These are phyloP conservation scores for Sphenostylis stenocarpa DNA, from an alignment of 306 rosid species.

Conservation along the genomic window DNA sequence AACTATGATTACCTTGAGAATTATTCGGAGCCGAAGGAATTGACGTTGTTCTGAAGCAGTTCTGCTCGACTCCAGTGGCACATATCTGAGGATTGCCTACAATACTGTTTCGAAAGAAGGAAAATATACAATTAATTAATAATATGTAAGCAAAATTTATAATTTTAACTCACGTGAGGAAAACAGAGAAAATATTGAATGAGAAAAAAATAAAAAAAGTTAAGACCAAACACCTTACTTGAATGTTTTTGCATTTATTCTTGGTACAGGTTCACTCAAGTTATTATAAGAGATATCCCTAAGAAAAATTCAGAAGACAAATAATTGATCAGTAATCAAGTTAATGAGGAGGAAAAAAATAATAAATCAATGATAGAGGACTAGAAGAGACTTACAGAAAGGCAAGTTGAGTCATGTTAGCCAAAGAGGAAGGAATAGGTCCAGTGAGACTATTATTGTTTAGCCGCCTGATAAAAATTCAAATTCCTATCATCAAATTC, in stretches of 20 bases:
- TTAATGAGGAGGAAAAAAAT: not conserved
- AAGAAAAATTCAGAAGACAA: slow-evolving; percentile 25
- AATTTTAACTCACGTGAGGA: not conserved
- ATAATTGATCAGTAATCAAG: slow-evolving; percentile 10
- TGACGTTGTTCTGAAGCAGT: slow-evolving; percentile 56
- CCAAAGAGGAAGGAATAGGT: slow-evolving; percentile 76
- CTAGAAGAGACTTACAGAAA: slow-evolving; percentile 62
- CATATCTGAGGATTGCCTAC: slow-evolving; percentile 86
- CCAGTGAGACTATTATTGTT: slow-evolving; percentile 81
- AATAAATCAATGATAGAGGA: slow-evolving; percentile 5
- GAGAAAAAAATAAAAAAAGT: not conserved
- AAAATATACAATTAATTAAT: slow-evolving; percentile 12
- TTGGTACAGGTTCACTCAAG: slow-evolving; percentile 83
- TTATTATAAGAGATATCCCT: slow-evolving; percentile 91
- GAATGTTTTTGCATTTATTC: slow-evolving; percentile 69
- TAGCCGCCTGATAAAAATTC: slow-evolving; percentile 66
- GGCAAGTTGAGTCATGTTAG: slow-evolving; percentile 71
- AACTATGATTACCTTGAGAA: slow-evolving; percentile 63
- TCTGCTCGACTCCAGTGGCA: slow-evolving; percentile 51
- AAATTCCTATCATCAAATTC: slow-evolving; percentile 39
- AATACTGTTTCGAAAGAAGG: slow-evolving; percentile 51
- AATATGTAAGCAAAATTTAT: not conserved
- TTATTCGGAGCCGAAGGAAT: slow-evolving; percentile 43
- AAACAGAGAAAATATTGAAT: not conserved
- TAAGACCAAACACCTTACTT: slow-evolving; percentile 54